A percentile compares a stretch with the other conserved stretches of the same genome.
Evolutionary conservation across 2,329 filamentous ascomycete species (phyloP).

Genomic region (Diaporthe citriasiana): DNA sequence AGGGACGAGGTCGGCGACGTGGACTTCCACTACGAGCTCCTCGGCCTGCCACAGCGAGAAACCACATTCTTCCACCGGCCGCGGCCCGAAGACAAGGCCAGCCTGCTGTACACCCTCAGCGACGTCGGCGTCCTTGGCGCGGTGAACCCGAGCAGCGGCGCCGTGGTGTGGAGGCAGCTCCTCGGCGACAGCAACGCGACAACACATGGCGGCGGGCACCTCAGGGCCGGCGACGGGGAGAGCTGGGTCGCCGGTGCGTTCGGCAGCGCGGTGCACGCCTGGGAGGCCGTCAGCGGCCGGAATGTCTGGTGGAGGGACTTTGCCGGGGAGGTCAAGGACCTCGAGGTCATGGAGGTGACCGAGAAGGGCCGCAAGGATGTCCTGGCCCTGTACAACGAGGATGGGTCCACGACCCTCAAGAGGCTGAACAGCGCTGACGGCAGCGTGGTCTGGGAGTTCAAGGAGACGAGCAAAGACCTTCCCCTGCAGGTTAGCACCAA

Average conservation of each 20-base stretch:
- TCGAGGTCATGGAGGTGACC: constrained; percentile 83
- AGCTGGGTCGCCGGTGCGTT: constrained; percentile 82
- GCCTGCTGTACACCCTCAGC: constrained; percentile 90
- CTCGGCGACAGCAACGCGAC: constrained; percentile 64
- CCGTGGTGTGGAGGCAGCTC: constrained; percentile 87
- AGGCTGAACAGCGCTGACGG: constrained; percentile 82
- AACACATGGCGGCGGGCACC: constrained; percentile 62
- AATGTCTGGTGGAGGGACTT: constrained; percentile 81
- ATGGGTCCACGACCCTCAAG: constrained; percentile 72
- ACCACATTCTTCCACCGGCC: constrained; percentile 97
- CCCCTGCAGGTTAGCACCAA: constrained; percentile 83
- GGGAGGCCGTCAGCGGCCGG: constrained; percentile 87
- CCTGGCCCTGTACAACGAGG: constrained; percentile 75
- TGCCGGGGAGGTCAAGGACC: constrained; percentile 71
- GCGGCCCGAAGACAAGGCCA: constrained; percentile 83
- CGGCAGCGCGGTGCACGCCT: constrained; percentile 79
- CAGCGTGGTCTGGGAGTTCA: constrained; percentile 82
- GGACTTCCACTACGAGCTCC: constrained; percentile 92
- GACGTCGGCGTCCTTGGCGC: constrained; percentile 88
- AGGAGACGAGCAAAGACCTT: constrained; percentile 75
- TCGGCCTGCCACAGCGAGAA: constrained; percentile 84
- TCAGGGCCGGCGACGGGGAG: constrained; percentile 84
- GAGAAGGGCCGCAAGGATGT: constrained; percentile 77
- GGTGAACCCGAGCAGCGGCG: constrained; percentile 88
- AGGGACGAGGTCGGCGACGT: constrained; percentile 91